These are phyloP conservation scores for Candida hungchunana DNA, from an alignment of 805 yeast species.

Conservation along the genomic window DNA sequence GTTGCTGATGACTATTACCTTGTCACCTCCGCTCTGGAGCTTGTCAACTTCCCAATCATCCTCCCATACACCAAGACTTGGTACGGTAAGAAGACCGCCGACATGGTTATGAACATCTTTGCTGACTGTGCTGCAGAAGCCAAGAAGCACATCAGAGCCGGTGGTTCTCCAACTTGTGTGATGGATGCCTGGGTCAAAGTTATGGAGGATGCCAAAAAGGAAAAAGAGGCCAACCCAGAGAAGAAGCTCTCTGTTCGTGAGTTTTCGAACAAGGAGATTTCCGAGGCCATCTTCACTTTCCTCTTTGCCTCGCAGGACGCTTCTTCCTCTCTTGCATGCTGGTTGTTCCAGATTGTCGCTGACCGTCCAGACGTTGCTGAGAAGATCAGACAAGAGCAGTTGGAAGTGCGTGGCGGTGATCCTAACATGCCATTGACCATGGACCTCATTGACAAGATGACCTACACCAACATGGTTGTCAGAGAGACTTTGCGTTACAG, in stretches of 20 bases:
- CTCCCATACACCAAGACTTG: conserved; percentile 95
- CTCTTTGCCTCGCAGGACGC: conserved; percentile 98
- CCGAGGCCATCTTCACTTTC: conserved; percentile 95
- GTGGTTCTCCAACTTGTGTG: conserved; percentile 80
- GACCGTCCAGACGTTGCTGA: conserved; percentile 89
- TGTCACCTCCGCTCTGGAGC: conserved; percentile 93
- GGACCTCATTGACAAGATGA: conserved; percentile 81
- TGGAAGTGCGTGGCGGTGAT: conserved; percentile 75
- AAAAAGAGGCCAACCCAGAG: conserved; percentile 45
- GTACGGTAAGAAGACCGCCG: conserved; percentile 94
- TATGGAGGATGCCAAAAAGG: conserved; percentile 67
- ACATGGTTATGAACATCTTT: conserved; percentile 88
- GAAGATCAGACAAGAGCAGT: conserved; percentile 90
- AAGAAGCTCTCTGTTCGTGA: conserved; percentile 67
- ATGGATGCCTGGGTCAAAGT: conserved; percentile 93
- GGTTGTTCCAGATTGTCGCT: conserved; percentile 95
- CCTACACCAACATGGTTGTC: conserved; percentile 84
- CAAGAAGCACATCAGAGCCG: conserved; percentile 69
- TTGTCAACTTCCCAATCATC: conserved; percentile 96
- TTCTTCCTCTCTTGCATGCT: conserved; percentile 92
- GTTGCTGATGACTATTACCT: conserved; percentile 90
- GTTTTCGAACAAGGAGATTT: conserved; percentile 85
- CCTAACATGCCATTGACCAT: conserved; percentile 56
- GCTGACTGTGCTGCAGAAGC: conserved; percentile 86
- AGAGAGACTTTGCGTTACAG: conserved; percentile 90